Conservation (phyloP, 2,329 filamentous ascomycete genomes). For the Trichoderma simmonsii region DNA sequence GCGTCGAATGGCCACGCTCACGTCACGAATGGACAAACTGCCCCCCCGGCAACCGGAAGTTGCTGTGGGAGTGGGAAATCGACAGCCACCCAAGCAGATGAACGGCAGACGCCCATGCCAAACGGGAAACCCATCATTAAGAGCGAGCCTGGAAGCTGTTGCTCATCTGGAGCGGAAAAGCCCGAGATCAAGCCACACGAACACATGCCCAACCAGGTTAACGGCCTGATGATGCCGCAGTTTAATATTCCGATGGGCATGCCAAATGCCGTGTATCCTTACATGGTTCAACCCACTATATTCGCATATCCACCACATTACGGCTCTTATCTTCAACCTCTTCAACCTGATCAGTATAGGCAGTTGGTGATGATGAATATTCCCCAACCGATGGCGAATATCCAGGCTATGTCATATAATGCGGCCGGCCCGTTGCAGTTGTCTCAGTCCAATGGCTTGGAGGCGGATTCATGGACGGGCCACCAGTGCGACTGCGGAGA, state of each 20-base stretch:
- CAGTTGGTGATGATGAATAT: constrained; percentile 41
- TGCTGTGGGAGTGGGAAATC: constrained; percentile 27
- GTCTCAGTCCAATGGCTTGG: constrained; percentile 21
- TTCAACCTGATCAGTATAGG: constrained; percentile 53
- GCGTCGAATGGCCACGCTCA: constrained; percentile 23
- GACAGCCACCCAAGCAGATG: not conserved
- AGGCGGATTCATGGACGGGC: constrained; percentile 32
- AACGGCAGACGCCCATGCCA: constrained; percentile 19
- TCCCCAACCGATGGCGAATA: constrained; percentile 29
- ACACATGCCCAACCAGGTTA: constrained; percentile 24
- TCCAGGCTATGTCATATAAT: constrained; percentile 29
- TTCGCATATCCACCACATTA: constrained; percentile 54
- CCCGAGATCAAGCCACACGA: constrained; percentile 25
- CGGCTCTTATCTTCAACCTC: constrained; percentile 53
- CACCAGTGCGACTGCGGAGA: constrained; percentile 61
- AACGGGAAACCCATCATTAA: constrained; percentile 22
- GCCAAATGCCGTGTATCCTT: constrained; percentile 39
- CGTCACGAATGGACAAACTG: constrained; percentile 22
- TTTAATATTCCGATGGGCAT: constrained; percentile 37
- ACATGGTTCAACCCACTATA: constrained; percentile 43
- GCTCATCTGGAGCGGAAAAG: constrained; percentile 27
- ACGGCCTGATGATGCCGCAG: constrained; percentile 34
- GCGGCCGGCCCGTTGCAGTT: constrained; percentile 25
- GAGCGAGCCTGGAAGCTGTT: constrained; percentile 30
- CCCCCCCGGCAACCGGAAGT: constrained; percentile 14